Conservation (phyloP, 306 rosid species). For the Citrullus colocynthis region DNA sequence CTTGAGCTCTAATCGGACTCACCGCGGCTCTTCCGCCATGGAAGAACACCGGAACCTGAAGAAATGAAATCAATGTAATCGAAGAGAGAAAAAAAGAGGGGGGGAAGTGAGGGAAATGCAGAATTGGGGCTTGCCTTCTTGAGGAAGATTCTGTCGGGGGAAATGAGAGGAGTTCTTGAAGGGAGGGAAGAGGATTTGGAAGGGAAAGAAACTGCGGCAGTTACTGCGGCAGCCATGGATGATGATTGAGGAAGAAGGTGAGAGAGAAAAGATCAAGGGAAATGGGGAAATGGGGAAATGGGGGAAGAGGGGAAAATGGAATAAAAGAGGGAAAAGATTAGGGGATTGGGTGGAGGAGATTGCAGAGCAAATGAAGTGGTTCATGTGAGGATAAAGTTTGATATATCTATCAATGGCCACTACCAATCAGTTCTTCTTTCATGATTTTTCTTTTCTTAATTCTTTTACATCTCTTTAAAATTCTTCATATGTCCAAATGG, state of each 20-base stretch:
- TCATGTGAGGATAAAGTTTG: constrained; percentile 50
- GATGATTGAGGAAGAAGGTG: neutral
- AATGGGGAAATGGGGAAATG: neutral
- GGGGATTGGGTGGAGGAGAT: constrained; percentile 78
- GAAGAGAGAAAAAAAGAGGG: too few relatives aligned
- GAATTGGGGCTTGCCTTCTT: constrained; percentile 38
- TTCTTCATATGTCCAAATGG: too few relatives aligned
- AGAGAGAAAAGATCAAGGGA: too few relatives aligned
- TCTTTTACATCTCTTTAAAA: too few relatives aligned
- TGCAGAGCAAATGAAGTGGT: constrained; percentile 45
- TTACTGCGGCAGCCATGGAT: constrained; percentile 75
- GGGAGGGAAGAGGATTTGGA: constrained; percentile 64
- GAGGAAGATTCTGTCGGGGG: constrained; percentile 46
- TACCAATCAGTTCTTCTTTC: neutral
- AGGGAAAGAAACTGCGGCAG: constrained; percentile 80
- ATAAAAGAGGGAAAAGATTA: constrained; percentile 20
- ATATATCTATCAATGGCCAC: neutral
- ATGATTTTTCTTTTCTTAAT: too few relatives aligned
- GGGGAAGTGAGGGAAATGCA: neutral
- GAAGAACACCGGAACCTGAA: constrained; percentile 41
- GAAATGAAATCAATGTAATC: neutral
- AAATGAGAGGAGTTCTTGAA: constrained; percentile 30
- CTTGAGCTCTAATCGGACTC: constrained; percentile 65
- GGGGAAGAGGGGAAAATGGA: neutral
- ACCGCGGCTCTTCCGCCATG: constrained; percentile 30